Evolutionary conservation across 176 grass and related monocot species (phyloP), one percentile per base, ranked within the genome.

Genomic region (Coix lacrymajobi): DNA sequence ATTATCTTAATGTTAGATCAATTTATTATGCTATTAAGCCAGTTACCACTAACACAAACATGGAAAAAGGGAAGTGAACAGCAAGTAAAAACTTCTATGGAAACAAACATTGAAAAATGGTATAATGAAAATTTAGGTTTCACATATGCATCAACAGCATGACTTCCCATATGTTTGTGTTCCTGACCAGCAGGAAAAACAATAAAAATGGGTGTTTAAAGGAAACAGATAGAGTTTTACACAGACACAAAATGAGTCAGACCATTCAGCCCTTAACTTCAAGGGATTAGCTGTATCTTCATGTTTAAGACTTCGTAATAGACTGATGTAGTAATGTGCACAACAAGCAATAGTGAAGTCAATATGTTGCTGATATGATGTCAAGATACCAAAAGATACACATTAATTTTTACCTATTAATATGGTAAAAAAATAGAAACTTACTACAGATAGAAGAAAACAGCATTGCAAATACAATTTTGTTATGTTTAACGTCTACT

Each of bases 371-470:
- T 79, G 44, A 51, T 38, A 79, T 45, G 36, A 49, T 46, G 7
- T 32, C 14, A 11, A 10, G 13, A 62, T 48, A 11, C 33, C 39
- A 62, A 85, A 69, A 38, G 30, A 22, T 24, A 30, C n/a, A 51
- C 39, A 61, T 54, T 32, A 14, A 20, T 39, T n/a, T 15, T 66
- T 83, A 62, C 26, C 71, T 36, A 22, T 26, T 72, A 22, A 12
- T 36, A n/a, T 62, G 20, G 14, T 81, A 76, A 28, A 65, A 69
- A 44, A 71, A 81, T 63, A 43, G 9, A 45, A 60, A 80, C 12
- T 37, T 64, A 85, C 6, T 63, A 26, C 19, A 89, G 61, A 80
- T n/a, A 45, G 9, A 85, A 46, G 31, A 89, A 52, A 89, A 85
- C 2, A 51, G 28, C 43, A 70, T n/a, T 61, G 25, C 62, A 76